Percentiles rank a stretch among this genome's conserved stretches.
Evolutionary conservation across 2,329 filamentous ascomycete genomes (phyloP).

Genomic region (Colletotrichum tropicicola): DNA sequence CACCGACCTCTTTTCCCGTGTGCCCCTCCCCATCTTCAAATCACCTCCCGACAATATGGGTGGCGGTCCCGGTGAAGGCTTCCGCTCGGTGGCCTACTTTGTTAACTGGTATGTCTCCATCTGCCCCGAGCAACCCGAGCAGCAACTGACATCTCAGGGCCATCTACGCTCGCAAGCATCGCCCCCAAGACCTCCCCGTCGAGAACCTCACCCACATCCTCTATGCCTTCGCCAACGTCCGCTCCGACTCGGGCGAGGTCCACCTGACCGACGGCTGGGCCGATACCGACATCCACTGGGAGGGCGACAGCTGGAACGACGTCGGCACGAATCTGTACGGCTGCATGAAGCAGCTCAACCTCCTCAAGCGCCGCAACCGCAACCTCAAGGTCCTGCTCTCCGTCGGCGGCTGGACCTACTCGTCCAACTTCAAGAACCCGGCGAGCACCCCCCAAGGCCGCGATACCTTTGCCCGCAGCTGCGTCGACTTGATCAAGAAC

Average conservation of each 20-base stretch:
- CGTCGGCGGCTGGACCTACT: conserved; percentile 94
- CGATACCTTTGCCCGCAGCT: conserved; percentile 74
- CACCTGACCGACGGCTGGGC: conserved; percentile 70
- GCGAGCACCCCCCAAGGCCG: conserved; percentile 77
- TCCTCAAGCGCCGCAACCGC: conserved; percentile 83
- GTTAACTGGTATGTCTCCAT: conserved; percentile 66
- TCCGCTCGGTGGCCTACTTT: conserved; percentile 76
- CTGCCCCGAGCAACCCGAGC: conserved; percentile 30
- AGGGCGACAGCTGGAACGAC: conserved; percentile 76
- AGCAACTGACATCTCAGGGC: conserved; percentile 56
- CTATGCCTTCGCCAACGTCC: conserved; percentile 90
- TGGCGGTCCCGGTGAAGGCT: conserved; percentile 57
- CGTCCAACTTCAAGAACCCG: conserved; percentile 80
- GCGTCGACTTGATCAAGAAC: conserved; percentile 80
- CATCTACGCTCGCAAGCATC: conserved; percentile 86
- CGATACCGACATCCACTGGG: conserved; percentile 78
- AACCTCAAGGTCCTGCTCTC: conserved; percentile 87
- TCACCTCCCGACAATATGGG: conserved; percentile 46
- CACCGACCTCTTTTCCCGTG: conserved; percentile 27
- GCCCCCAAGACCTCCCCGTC: conserved; percentile 83
- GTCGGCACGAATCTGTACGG: conserved; percentile 85
- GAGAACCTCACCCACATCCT: conserved; percentile 88
- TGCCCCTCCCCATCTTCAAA: conserved; percentile 4
- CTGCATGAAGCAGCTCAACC: conserved; percentile 86
- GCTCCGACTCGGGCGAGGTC: conserved; percentile 81